A percentile compares a stretch with the other conserved stretches of the same genome.
phyloP scores from a whole-genome alignment of 352 stramenopile species.

The Globisporangium apiculatum region DNA sequence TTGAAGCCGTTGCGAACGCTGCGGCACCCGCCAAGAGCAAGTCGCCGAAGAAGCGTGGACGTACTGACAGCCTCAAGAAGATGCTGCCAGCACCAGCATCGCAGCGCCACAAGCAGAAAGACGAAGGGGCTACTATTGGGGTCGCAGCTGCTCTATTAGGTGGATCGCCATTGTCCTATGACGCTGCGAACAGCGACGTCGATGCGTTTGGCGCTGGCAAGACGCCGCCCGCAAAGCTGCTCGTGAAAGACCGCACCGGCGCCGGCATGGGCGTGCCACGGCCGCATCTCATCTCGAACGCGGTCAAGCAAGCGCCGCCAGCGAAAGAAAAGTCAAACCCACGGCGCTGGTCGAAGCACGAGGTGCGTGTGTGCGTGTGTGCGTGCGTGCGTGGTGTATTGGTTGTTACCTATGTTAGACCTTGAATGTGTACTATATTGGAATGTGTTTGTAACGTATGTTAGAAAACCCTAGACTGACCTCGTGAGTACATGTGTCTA shows the following conservation, averaged over 20 bases:
- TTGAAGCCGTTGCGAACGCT: conserved; percentile 1
- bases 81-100: conserved; percentile 55
- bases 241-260: conserved; percentile 73
- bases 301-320: conserved; percentile 67
- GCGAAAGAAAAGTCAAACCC: conserved; percentile 85
- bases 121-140: conserved; percentile 2
- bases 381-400: background rate
- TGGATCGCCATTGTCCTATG: too few species aligned
- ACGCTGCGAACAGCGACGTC: background rate
- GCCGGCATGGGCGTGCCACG: conserved; percentile 66
- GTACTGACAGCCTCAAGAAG: conserved; percentile 80
- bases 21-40: conserved; percentile 21
- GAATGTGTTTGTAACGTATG: too few species aligned
- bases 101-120: conserved; percentile 57
- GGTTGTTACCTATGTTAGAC: background rate
- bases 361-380: conserved; percentile 14
- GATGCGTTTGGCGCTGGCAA: conserved; percentile 3
- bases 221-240: conserved; percentile 35
- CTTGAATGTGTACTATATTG: conserved; percentile 6
- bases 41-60: conserved; percentile 76
- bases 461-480: too few species aligned
- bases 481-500: background rate
- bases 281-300: conserved; percentile 65
- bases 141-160: too few species aligned
- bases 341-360: conserved; percentile 74